Evolutionary conservation across 1,284 basidiomycete species (phyloP).

Genomic region (Trichosporon asahii): DNA sequence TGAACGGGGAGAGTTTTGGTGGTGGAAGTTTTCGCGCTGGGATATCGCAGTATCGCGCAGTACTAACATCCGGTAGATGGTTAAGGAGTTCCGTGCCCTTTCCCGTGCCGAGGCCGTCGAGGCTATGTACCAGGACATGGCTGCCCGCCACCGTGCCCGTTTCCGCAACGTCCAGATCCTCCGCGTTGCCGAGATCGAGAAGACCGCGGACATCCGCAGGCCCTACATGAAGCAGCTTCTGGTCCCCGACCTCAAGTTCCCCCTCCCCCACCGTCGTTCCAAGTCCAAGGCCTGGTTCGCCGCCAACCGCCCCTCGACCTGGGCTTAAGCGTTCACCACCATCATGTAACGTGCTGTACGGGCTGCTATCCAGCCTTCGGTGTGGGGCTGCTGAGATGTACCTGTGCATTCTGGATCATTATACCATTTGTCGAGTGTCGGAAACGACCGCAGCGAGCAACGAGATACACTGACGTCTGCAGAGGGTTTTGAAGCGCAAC

Average conservation of each 20-base stretch:
- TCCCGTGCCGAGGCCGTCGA: conserved; percentile 92
- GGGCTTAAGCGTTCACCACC: conserved; percentile 38
- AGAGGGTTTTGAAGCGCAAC: not conserved
- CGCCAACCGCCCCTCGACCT: conserved; percentile 53
- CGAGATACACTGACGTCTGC: not conserved
- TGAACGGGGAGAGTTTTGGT: not conserved
- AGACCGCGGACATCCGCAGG: conserved; percentile 76
- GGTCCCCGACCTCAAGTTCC: conserved; percentile 89
- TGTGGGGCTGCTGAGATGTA: conserved; percentile 36
- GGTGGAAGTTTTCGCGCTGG: not conserved
- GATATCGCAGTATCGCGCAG: conserved; percentile 3
- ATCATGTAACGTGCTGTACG: conserved; percentile 22
- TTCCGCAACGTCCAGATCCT: conserved; percentile 82
- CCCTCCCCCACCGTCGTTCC: conserved; percentile 80
- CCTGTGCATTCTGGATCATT: conserved; percentile 31
- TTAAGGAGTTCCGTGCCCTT: conserved; percentile 94
- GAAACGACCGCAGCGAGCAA: not conserved
- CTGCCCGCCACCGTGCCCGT: conserved; percentile 96
- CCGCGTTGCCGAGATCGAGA: conserved; percentile 69
- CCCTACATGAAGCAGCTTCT: conserved; percentile 98
- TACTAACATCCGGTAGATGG: conserved; percentile 51
- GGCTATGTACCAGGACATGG: conserved; percentile 99
- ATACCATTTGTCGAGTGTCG: not conserved
- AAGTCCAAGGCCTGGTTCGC: conserved; percentile 54
- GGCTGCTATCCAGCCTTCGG: conserved; percentile 24